A percentile compares a stretch with the other conserved stretches of the same genome.
These are phyloP conservation scores for Stemphylium beticola DNA, from an alignment of 2,329 filamentous ascomycete genomes.

Conservation along the genomic window DNA sequence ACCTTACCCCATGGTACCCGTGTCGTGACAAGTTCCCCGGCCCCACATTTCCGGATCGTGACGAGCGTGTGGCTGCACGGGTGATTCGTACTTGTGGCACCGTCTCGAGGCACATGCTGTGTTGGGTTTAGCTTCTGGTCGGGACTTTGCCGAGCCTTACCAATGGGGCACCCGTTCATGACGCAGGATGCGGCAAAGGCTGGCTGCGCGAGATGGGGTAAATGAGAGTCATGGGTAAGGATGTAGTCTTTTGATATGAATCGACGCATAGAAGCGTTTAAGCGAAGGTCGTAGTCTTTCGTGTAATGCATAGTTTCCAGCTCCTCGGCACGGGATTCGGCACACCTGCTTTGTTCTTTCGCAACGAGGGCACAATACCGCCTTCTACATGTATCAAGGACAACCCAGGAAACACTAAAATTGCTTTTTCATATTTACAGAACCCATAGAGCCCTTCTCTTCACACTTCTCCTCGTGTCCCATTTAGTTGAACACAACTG, in stretches of 20 bases:
- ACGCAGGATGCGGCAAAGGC: not conserved
- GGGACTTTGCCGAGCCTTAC: not conserved
- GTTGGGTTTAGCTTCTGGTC: not conserved
- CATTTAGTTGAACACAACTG: conserved; percentile 72
- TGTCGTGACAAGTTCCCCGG: not conserved
- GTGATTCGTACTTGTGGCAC: conserved; percentile 15
- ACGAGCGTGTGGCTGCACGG: conserved; percentile 21
- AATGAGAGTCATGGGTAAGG: not conserved
- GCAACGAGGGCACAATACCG: not conserved
- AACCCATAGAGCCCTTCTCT: not conserved
- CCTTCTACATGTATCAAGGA: too few species aligned
- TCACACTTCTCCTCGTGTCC: not conserved
- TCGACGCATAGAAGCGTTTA: not conserved
- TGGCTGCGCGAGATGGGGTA: not conserved
- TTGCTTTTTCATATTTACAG: not conserved
- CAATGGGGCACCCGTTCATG: not conserved
- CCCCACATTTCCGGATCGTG: conserved; percentile 16
- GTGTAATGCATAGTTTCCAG: too few species aligned
- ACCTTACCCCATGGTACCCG: conserved; percentile 1
- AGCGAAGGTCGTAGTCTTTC: too few species aligned
- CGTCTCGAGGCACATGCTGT: conserved; percentile 17
- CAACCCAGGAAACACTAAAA: too few species aligned
- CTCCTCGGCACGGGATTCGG: not conserved
- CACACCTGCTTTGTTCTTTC: not conserved
- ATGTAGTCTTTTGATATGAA: not conserved